Conservation (phyloP, 2,329 filamentous ascomycete genomes). For the Macrophomina pseudophaseolina region DNA sequence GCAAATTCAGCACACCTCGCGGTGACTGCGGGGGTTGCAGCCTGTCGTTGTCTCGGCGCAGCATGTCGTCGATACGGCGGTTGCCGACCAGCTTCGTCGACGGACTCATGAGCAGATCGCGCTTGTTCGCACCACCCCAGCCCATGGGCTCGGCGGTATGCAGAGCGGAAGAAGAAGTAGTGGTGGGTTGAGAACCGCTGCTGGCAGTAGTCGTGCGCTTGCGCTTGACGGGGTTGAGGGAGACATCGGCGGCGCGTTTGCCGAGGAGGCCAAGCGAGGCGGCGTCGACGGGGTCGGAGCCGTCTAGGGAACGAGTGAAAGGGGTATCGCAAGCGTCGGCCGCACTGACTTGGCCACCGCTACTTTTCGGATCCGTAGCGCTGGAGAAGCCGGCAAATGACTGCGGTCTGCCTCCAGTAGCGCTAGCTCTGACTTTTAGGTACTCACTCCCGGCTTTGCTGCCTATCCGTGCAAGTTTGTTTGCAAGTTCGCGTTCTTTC, state of each 20-base stretch:
- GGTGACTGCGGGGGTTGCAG: background rate
- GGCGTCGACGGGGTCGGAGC: constrained; percentile 33
- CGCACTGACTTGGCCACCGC: constrained; percentile 8
- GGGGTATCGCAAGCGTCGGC: constrained; percentile 29
- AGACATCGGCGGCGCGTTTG: constrained; percentile 49
- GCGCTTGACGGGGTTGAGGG: constrained; percentile 51
- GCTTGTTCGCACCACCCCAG: constrained; percentile 51
- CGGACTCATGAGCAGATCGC: constrained; percentile 18
- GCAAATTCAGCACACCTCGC: background rate
- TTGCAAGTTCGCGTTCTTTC: constrained; percentile 74
- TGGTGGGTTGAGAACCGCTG: constrained; percentile 31
- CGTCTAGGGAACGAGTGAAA: constrained; percentile 5
- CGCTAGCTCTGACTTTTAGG: constrained; percentile 55
- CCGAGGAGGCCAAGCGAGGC: constrained; percentile 50
- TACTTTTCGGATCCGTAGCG: background rate
- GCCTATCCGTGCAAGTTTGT: constrained; percentile 68
- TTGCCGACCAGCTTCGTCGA: constrained; percentile 7
- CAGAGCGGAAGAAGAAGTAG: background rate
- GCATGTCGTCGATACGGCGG: constrained; percentile 20
- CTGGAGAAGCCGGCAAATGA: background rate
- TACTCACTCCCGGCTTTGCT: constrained; percentile 71
- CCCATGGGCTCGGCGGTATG: constrained; percentile 46
- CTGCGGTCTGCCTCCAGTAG: background rate
- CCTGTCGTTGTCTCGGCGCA: background rate
- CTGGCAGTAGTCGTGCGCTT: constrained; percentile 40